Evolutionary conservation across 2,329 filamentous ascomycete genomes (phyloP).

Genomic region (Penicillium sp.): DNA sequence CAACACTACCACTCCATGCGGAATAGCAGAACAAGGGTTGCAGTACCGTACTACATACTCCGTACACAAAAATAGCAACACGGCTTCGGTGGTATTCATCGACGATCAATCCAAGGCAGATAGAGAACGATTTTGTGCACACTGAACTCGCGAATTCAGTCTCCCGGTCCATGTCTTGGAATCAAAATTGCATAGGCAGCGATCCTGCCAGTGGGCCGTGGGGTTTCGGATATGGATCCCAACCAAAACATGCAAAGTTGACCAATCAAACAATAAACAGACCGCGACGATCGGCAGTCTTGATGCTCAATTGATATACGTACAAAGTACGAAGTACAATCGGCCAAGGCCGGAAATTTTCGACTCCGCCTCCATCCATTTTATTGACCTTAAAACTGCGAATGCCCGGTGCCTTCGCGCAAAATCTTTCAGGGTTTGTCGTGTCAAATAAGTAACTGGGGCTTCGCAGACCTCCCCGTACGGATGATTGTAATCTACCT

Average conservation of each 20-base stretch:
- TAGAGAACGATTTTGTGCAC: neutral
- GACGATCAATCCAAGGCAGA: neutral
- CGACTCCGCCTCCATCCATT: constrained; percentile 5
- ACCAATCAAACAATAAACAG: constrained; percentile 1
- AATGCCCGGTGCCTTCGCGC: neutral
- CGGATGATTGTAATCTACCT: constrained; percentile 6
- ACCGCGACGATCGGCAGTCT: neutral
- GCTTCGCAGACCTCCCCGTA: neutral
- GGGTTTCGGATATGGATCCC: neutral
- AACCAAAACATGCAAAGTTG: neutral
- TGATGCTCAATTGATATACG: neutral
- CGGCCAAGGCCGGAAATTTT: neutral
- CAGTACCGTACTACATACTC: neutral
- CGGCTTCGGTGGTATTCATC: neutral
- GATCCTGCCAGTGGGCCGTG: neutral
- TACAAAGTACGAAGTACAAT: neutral
- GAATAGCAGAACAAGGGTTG: neutral
- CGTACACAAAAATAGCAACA: constrained; percentile 6
- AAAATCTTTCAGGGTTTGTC: neutral
- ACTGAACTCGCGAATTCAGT: neutral
- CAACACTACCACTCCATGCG: neutral
- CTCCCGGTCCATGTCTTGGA: neutral
- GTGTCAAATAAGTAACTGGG: neutral
- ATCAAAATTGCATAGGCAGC: neutral
- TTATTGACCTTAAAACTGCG: neutral